Conservation (phyloP, 371 early-diverging fungal species). For the Rhizopus delemar region DNA sequence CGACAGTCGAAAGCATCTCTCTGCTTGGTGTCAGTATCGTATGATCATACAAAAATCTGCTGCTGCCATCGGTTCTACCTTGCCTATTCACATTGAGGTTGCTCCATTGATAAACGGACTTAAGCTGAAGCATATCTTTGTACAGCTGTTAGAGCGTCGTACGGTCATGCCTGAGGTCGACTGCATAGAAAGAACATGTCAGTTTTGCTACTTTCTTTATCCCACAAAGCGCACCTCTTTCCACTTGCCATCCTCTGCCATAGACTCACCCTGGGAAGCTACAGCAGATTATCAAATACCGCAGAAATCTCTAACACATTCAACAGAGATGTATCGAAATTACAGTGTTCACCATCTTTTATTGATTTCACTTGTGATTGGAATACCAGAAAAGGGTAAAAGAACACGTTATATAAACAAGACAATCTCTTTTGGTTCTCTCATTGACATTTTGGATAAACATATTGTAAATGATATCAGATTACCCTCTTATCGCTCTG, state of each 20-base stretch:
- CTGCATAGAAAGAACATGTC: not conserved
- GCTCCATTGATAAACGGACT: slow-evolving; percentile 18
- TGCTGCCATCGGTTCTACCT: slow-evolving; percentile 15
- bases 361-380: slow-evolving; percentile 14
- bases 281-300: not conserved
- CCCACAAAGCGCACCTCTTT: slow-evolving; percentile 7
- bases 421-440: slow-evolving; percentile 20
- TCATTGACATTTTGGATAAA: slow-evolving; percentile 17
- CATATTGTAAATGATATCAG: slow-evolving; percentile 5
- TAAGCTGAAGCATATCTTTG: slow-evolving; percentile 22
- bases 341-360: slow-evolving; percentile 17
- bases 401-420: slow-evolving; percentile 5
- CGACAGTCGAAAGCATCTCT: slow-evolving; percentile 22
- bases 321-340: slow-evolving; percentile 11
- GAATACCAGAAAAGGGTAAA: slow-evolving; percentile 7
- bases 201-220: slow-evolving; percentile 20
- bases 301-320: slow-evolving; percentile 10
- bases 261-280: not conserved
- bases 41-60: slow-evolving; percentile 26
- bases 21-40: slow-evolving; percentile 29
- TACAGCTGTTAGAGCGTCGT: slow-evolving; percentile 26
- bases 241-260: slow-evolving; percentile 1
- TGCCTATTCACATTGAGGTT: slow-evolving; percentile 26
- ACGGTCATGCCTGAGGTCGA: slow-evolving; percentile 2
- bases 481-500: slow-evolving; percentile 18